These are phyloP conservation scores for Aspergillus biplanus DNA, from an alignment of 495 filamentous ascomycete species.

Conservation along the genomic window DNA sequence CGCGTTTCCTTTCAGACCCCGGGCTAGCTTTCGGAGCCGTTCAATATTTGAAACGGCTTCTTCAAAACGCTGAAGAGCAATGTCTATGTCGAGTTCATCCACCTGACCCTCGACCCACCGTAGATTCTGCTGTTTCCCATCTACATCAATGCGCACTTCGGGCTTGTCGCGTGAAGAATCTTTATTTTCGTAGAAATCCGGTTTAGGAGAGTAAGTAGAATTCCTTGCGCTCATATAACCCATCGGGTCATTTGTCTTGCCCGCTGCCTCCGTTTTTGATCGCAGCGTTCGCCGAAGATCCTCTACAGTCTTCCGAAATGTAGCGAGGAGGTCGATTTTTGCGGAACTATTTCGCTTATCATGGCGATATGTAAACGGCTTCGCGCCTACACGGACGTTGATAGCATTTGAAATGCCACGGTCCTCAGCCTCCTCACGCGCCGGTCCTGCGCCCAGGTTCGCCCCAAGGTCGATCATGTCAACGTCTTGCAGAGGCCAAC, in stretches of 20 bases:
- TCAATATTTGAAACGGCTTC: constrained; percentile 80
- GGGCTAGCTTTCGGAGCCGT: constrained; percentile 75
- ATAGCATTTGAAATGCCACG: constrained; percentile 82
- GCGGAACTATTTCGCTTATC: constrained; percentile 73
- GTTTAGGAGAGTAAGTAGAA: constrained; percentile 32
- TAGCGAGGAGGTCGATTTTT: constrained; percentile 78
- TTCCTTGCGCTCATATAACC: constrained; percentile 64
- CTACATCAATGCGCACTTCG: constrained; percentile 87
- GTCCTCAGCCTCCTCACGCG: constrained; percentile 58
- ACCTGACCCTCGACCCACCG: constrained; percentile 95
- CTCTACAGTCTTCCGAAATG: constrained; percentile 89
- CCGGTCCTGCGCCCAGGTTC: constrained; percentile 60
- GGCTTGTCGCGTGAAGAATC: constrained; percentile 71
- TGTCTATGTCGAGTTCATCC: constrained; percentile 94
- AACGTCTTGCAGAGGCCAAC: constrained; percentile 92
- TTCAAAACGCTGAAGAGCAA: constrained; percentile 90
- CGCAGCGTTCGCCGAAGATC: constrained; percentile 82
- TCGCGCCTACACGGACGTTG: constrained; percentile 84
- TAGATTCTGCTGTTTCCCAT: constrained; percentile 93
- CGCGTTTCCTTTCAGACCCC: constrained; percentile 77
- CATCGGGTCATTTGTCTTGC: constrained; percentile 76
- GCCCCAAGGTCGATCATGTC: constrained; percentile 85
- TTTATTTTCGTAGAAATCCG: constrained; percentile 63
- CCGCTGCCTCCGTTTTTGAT: constrained; percentile 80
- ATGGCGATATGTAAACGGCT: constrained; percentile 90